Evolutionary conservation across 202 grass and related monocot species (phyloP).

Genomic region (Panicum virgatum): DNA sequence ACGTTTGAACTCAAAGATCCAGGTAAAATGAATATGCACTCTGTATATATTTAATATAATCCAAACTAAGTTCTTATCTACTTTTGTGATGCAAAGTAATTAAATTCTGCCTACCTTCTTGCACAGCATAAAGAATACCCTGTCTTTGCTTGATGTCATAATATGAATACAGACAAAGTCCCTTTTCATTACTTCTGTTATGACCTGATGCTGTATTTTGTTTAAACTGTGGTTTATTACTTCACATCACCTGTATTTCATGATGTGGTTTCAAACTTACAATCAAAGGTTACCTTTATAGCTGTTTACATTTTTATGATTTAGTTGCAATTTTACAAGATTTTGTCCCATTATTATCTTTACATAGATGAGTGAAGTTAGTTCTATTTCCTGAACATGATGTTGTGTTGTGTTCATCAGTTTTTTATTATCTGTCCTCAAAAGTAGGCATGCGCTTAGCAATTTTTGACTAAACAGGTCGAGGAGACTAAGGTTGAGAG

Average conservation of each 20-base stretch:
- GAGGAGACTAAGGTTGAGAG: conserved; percentile 99
- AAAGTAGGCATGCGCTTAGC: conserved; percentile 6
- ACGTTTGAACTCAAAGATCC: conserved; percentile 88
- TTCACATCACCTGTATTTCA: not conserved
- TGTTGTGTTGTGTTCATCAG: not conserved
- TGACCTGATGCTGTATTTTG: not conserved
- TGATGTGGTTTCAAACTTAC: not conserved
- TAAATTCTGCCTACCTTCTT: conserved; percentile 3
- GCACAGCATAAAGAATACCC: conserved; percentile 2
- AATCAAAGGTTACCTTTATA: not conserved
- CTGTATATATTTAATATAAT: conserved; percentile 2
- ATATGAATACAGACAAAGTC: not conserved
- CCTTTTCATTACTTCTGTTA: conserved; percentile 12
- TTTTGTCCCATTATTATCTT: not conserved
- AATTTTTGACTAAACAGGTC: conserved; percentile 60
- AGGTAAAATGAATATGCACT: conserved; percentile 58
- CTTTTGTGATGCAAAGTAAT: conserved; percentile 10
- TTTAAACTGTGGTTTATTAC: not conserved
- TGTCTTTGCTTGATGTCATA: conserved; percentile 27
- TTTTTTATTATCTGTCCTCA: conserved; percentile 26
- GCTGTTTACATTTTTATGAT: conserved; percentile 15
- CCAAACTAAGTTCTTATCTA: not conserved
- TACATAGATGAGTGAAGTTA: conserved; percentile 16
- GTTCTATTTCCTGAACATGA: conserved; percentile 1
- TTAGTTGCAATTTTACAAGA: conserved; percentile 13